Conservation (phyloP, 495 filamentous ascomycete species). For the Podospora pseudocomata region DNA sequence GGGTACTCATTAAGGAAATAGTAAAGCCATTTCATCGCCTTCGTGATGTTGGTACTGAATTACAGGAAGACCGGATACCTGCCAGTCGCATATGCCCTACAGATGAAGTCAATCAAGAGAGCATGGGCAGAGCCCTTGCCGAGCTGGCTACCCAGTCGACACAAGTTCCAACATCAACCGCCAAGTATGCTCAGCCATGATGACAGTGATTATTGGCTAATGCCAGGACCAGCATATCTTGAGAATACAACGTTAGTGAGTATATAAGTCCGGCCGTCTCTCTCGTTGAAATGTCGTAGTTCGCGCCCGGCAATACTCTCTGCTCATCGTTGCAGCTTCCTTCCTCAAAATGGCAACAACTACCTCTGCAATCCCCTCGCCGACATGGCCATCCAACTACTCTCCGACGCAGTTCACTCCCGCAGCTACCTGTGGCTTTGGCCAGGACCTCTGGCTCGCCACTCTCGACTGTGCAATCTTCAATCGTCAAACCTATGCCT, state of each 20-base stretch:
- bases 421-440: not conserved
- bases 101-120: not conserved
- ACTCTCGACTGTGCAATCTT: not conserved
- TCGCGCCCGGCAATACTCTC: not conserved
- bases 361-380: not conserved
- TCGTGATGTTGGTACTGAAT: too few species aligned
- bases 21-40: too few species aligned
- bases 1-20: too few species aligned
- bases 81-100: not conserved
- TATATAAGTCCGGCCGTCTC: not conserved
- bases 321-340: not conserved
- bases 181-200: not conserved
- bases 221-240: not conserved
- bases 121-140: too few species aligned
- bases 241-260: not conserved
- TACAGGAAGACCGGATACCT: too few species aligned
- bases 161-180: not conserved
- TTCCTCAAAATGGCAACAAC: not conserved
- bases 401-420: not conserved
- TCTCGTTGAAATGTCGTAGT: not conserved
- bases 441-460: not conserved
- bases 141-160: not conserved
- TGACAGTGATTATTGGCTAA: not conserved
- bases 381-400: not conserved
- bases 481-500: not conserved